phyloP scores from a whole-genome alignment of 169 alveolate species.

The Perkinsus marinus region DNA sequence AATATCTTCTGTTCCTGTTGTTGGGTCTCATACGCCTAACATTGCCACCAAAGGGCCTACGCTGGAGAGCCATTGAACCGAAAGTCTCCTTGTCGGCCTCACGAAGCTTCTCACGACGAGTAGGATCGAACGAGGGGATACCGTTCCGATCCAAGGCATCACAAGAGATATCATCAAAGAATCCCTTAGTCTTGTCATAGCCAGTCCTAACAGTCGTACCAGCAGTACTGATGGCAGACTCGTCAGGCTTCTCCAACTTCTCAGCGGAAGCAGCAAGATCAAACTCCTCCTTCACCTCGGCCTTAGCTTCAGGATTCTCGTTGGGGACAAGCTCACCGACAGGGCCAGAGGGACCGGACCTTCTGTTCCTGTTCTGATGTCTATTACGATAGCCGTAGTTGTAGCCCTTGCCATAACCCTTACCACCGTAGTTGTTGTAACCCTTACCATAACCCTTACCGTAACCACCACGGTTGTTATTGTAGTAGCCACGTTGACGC shows the following conservation, averaged over 20 bases:
- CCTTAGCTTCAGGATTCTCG: conserved; percentile 14
- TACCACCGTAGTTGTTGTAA: neutral
- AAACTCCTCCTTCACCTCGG: conserved; percentile 15
- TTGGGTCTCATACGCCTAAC: neutral
- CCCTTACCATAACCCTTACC: conserved; percentile 1
- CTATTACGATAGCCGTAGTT: neutral
- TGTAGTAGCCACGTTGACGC: neutral
- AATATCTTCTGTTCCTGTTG: neutral
- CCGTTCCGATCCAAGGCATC: conserved; percentile 15
- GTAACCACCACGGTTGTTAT: neutral
- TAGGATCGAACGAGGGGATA: neutral
- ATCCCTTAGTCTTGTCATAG: conserved; percentile 14
- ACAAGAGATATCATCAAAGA: conserved; percentile 21
- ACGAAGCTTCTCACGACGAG: neutral
- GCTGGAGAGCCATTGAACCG: neutral
- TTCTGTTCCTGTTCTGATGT: neutral
- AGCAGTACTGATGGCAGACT: neutral
- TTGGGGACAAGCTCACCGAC: conserved; percentile 20
- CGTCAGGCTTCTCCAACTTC: neutral
- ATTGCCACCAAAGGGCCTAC: neutral
- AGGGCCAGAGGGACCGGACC: conserved; percentile 3
- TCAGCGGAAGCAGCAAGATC: conserved; percentile 5
- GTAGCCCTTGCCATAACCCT: neutral
- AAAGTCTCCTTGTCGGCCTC: neutral
- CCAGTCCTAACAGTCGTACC: neutral